Percentiles rank a stretch among this genome's conserved stretches.
Conservation (phyloP, 2,329 filamentous ascomycete species). For the Fusarium keratoplasticum region DNA sequence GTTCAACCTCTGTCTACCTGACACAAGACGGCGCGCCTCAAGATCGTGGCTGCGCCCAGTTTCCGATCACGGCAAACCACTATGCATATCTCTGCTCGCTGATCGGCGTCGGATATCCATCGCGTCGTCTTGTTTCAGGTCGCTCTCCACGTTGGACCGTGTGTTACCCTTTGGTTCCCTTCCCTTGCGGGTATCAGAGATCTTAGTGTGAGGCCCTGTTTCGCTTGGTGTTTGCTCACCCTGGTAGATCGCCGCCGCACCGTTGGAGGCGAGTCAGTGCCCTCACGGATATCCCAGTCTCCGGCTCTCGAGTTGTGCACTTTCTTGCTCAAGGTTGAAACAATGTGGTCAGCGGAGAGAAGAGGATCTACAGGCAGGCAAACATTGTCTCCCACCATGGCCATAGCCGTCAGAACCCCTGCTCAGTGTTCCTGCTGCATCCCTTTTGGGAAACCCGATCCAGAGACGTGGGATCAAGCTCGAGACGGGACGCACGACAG, state of each 20-base stretch:
- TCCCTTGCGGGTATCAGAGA: constrained; percentile 23
- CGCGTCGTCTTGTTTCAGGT: constrained; percentile 42
- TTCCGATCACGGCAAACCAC: constrained; percentile 6
- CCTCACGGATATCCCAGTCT: constrained; percentile 14
- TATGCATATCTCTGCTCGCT: constrained; percentile 2
- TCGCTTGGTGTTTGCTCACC: constrained; percentile 24
- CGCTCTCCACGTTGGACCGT: constrained; percentile 37
- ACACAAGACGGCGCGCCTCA: constrained; percentile 1
- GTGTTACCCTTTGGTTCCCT: constrained; percentile 26
- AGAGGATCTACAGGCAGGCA: neutral
- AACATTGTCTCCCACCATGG: neutral
- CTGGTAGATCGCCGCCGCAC: constrained; percentile 30
- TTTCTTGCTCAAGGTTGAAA: constrained; percentile 14
- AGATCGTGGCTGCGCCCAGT: constrained; percentile 9
- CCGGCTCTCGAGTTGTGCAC: constrained; percentile 1
- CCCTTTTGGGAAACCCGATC: neutral
- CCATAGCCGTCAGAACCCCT: neutral
- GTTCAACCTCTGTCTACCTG: constrained; percentile 17
- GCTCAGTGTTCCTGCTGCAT: neutral
- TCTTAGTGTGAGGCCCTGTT: constrained; percentile 27
- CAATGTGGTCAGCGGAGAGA: neutral
- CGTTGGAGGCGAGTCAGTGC: constrained; percentile 3
- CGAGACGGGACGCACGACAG: neutral
- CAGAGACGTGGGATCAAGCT: neutral
- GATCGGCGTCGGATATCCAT: constrained; percentile 20